Percentiles rank a stretch among this genome's conserved stretches.
These are phyloP conservation scores for Trichophyton rubrum DNA, from an alignment of 2,329 filamentous ascomycete species.

Conservation along the genomic window DNA sequence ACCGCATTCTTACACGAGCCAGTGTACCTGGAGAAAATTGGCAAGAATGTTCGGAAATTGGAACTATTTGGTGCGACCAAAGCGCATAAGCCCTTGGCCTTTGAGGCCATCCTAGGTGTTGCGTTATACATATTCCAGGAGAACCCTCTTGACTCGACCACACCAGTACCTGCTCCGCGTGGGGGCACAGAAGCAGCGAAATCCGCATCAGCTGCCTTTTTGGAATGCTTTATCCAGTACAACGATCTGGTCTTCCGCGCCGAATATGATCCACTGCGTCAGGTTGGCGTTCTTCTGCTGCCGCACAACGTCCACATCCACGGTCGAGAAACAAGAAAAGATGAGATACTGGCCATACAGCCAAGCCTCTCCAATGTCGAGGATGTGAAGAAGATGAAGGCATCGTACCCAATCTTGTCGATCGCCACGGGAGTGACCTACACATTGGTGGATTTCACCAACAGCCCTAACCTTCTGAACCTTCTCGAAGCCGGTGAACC, in stretches of 20 bases:
- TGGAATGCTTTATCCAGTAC: background rate
- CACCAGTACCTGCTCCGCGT: background rate
- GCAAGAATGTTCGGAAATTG: slow-evolving; percentile 32
- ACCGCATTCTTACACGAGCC: slow-evolving; percentile 50
- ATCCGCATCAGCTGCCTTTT: slow-evolving; percentile 11
- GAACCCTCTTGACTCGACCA: background rate
- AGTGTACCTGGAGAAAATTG: slow-evolving; percentile 8
- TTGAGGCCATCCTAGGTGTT: slow-evolving; percentile 50
- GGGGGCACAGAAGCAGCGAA: background rate
- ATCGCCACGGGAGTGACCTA: slow-evolving; percentile 60
- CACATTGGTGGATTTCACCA: slow-evolving; percentile 22
- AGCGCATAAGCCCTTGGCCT: slow-evolving; percentile 48
- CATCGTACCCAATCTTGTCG: slow-evolving; percentile 42
- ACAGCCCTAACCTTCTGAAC: slow-evolving; percentile 16
- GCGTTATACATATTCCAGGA: slow-evolving; percentile 37
- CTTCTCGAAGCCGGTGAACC: slow-evolving; percentile 17
- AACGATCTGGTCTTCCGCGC: slow-evolving; percentile 30
- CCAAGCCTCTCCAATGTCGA: slow-evolving; percentile 17
- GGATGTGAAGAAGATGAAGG: slow-evolving; percentile 18
- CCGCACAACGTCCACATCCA: slow-evolving; percentile 58
- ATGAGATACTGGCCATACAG: slow-evolving; percentile 19
- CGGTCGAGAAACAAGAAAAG: slow-evolving; percentile 20
- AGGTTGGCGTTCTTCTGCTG: slow-evolving; percentile 48
- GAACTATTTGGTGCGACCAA: slow-evolving; percentile 47
- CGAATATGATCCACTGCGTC: slow-evolving; percentile 28